Evolutionary conservation across 805 yeast species (phyloP).

Genomic region (Priceomyces medius): DNA sequence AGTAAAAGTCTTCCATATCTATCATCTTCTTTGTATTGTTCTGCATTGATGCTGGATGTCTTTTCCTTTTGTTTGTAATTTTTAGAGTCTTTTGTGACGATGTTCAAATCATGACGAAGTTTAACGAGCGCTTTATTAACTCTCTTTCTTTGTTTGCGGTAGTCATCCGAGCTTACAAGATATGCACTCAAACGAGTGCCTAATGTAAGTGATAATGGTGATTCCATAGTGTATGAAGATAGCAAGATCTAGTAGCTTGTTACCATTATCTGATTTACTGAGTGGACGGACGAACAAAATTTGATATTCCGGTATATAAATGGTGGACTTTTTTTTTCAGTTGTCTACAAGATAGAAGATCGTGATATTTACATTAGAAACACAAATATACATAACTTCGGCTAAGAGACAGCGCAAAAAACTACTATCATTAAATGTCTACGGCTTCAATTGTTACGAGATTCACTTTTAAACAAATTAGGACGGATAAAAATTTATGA

Average conservation of each 20-base stretch:
- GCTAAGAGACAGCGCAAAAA: too few species aligned
- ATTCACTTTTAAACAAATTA: too few species aligned
- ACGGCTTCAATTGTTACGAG: too few species aligned
- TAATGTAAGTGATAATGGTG: constrained; percentile 46
- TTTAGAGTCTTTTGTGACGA: constrained; percentile 68
- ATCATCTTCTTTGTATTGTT: constrained; percentile 50
- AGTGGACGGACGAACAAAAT: not conserved
- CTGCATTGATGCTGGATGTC: constrained; percentile 44
- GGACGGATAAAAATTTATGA: not conserved
- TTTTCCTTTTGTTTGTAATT: constrained; percentile 52
- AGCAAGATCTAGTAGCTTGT: too few species aligned
- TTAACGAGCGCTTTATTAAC: constrained; percentile 59
- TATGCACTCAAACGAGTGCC: constrained; percentile 63
- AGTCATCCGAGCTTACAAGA: constrained; percentile 68
- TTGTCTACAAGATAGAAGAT: too few species aligned
- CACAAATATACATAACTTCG: too few species aligned
- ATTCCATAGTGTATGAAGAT: constrained; percentile 33
- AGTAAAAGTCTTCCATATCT: constrained; percentile 60
- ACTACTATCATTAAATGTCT: too few species aligned
- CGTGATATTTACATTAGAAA: too few species aligned
- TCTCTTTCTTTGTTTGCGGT: constrained; percentile 61
- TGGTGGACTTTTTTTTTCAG: not conserved
- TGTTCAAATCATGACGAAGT: constrained; percentile 60
- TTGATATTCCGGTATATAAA: not conserved
- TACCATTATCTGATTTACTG: not conserved